Evolutionary conservation across 352 stramenopile species (phyloP), one percentile per base, ranked within the genome.

Genomic region (Pythium phragmitis): DNA sequence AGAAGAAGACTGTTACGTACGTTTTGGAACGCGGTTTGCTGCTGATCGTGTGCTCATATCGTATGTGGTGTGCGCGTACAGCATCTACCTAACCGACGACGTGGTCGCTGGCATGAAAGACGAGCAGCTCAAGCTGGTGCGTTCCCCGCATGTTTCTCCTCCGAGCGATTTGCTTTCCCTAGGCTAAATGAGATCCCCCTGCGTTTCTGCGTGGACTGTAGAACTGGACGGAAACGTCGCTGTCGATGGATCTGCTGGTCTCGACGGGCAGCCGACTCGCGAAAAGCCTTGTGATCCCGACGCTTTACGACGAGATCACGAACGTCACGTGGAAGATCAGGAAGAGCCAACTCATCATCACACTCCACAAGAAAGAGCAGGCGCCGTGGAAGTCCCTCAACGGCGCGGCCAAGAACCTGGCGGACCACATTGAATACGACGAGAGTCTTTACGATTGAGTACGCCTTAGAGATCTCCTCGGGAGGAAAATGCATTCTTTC

Each of bases 381-480:
- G 42, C 74, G n/a, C 68, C 75, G 30, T 95, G 87, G 87, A 88
- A 62, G 43, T 95, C 87, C 41, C 77, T 95, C 26, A 95, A 95
- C 49, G 83, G 77, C 56, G 87, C 87, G 1, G 81, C 83, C 16
- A 93, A 89, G 68, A 87, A 89, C 43, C 71, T 95, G 63, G 83
- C 92, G 57, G 77, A 90, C 17, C 85, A 95, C 73, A 91, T 95
- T 48, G 74, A 92, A 58, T 95, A 95, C 72, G 85, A 95, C 54
- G 76, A 88, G 21, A 88, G 81, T 58, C 61, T 95, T 33, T 95
- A 84, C 58, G 85, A 92, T 30, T 92, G 77, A 75, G n/a, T 3
- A 26, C 26, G 26, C 26, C 26, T 30, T 30, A 30, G 17, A 42
- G 16, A 0, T 23, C 17, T 46, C 13, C 17, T 45, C 11, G 16